Percentiles rank a stretch among this genome's conserved stretches.
Conservation (phyloP, 2,329 filamentous ascomycete species). For the Cryphonectria japonica region DNA sequence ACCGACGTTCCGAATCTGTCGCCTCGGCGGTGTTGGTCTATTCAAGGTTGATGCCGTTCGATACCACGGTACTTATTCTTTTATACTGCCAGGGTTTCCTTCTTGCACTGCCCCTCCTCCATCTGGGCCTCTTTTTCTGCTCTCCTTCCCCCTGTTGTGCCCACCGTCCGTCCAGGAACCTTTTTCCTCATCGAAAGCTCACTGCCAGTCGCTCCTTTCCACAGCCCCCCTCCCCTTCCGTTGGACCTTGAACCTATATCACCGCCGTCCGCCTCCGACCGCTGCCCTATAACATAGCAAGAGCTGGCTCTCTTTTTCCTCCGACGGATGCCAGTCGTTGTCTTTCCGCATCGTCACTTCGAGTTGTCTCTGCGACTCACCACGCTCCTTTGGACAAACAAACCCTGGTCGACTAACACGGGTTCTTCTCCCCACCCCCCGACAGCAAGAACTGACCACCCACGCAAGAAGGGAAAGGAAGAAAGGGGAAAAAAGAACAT, state of each 20-base stretch:
- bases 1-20: slow-evolving; percentile 55
- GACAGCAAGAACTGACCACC: slow-evolving; percentile 37
- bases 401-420: slow-evolving; percentile 29
- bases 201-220: slow-evolving; percentile 56
- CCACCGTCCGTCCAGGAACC: slow-evolving; percentile 38
- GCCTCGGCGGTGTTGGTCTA: slow-evolving; percentile 45
- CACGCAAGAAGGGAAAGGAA: neutral
- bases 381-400: slow-evolving; percentile 44
- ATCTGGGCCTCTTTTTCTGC: slow-evolving; percentile 42
- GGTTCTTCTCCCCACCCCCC: slow-evolving; percentile 12
- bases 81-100: slow-evolving; percentile 54
- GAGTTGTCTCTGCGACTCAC: slow-evolving; percentile 49
- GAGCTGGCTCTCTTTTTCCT: slow-evolving; percentile 60
- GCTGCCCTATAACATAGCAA: slow-evolving; percentile 52
- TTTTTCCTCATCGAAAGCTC: slow-evolving; percentile 37
- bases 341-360: slow-evolving; percentile 35
- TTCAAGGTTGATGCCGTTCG: slow-evolving; percentile 47
- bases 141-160: slow-evolving; percentile 47
- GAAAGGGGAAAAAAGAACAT: neutral
- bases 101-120: slow-evolving; percentile 55
- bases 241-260: slow-evolving; percentile 38
- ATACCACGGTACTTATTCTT: slow-evolving; percentile 48
- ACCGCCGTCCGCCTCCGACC: slow-evolving; percentile 47
- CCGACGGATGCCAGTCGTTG: slow-evolving; percentile 45
- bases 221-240: neutral